These are phyloP conservation scores for Gossypium lobatum DNA, from an alignment of 441 rosid species.

Conservation along the genomic window DNA sequence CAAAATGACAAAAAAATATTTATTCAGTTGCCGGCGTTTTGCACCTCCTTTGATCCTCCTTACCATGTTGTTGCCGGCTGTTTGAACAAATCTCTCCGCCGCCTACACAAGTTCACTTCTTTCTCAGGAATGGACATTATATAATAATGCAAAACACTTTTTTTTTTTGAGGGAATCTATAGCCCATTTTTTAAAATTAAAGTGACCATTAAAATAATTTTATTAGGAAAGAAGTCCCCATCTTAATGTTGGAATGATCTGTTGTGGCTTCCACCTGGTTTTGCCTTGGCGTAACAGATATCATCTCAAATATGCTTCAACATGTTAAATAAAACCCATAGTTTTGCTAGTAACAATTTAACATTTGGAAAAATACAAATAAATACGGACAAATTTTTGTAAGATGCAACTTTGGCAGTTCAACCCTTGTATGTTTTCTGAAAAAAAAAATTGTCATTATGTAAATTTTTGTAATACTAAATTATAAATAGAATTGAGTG, in stretches of 20 bases:
- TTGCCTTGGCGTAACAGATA: neutral
- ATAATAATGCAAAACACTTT: neutral
- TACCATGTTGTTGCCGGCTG: neutral
- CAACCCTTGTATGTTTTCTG: neutral
- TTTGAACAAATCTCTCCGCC: neutral
- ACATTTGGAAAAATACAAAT: neutral
- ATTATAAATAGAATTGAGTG: too few relatives aligned
- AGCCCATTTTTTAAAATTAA: neutral
- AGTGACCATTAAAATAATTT: neutral
- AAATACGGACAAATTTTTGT: neutral
- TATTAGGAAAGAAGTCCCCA: neutral
- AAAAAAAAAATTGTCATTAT: neutral
- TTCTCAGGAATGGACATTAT: neutral
- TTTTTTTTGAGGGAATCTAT: too few relatives aligned
- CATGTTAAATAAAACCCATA: neutral
- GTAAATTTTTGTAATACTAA: too few relatives aligned
- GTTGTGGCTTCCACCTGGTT: neutral
- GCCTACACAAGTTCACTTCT: neutral
- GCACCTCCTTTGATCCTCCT: neutral
- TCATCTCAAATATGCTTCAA: neutral
- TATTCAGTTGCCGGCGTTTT: neutral
- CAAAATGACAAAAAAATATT: too few relatives aligned
- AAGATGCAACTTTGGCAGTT: neutral
- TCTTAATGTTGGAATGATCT: neutral
- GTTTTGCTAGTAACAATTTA: neutral